phyloP scores from a whole-genome alignment of 768 basidiomycete genomes.

The Boletus pseudo-olivaceus region DNA sequence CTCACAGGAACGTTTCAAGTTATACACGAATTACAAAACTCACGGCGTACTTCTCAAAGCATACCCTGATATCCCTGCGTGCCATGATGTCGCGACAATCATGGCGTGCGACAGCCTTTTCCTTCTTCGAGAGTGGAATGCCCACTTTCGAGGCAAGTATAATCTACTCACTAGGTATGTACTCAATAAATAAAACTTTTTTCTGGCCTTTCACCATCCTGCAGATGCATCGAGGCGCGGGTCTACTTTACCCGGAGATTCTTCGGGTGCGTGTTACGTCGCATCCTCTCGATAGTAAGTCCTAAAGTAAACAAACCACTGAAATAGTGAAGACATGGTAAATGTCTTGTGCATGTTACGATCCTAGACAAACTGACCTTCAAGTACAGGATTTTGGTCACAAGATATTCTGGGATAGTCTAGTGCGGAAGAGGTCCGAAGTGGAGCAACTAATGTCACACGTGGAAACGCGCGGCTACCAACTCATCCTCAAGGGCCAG shows the following conservation, averaged over 20 bases:
- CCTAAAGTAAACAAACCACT: background rate
- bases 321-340: conserved; percentile 24
- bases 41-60: conserved; percentile 31
- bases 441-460: conserved; percentile 29
- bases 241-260: conserved; percentile 38
- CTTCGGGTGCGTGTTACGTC: conserved; percentile 33
- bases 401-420: conserved; percentile 34
- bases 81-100: conserved; percentile 23
- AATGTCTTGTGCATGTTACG: background rate
- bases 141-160: conserved; percentile 31
- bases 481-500: conserved; percentile 32
- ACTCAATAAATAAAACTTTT: background rate
- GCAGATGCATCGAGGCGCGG: conserved; percentile 38
- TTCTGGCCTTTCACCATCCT: background rate
- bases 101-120: conserved; percentile 29
- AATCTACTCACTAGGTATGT: conserved; percentile 32
- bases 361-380: background rate
- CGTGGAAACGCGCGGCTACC: conserved; percentile 35
- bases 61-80: conserved; percentile 27
- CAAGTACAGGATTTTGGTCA: conserved; percentile 38
- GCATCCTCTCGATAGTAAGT: background rate
- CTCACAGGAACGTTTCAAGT: conserved; percentile 32
- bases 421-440: conserved; percentile 31
- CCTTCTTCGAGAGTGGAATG: conserved; percentile 33
- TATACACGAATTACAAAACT: conserved; percentile 37